Base-by-base conservation (phyloP, 2,329 filamentous ascomycete species). In the Xylaria sp. region DNA sequence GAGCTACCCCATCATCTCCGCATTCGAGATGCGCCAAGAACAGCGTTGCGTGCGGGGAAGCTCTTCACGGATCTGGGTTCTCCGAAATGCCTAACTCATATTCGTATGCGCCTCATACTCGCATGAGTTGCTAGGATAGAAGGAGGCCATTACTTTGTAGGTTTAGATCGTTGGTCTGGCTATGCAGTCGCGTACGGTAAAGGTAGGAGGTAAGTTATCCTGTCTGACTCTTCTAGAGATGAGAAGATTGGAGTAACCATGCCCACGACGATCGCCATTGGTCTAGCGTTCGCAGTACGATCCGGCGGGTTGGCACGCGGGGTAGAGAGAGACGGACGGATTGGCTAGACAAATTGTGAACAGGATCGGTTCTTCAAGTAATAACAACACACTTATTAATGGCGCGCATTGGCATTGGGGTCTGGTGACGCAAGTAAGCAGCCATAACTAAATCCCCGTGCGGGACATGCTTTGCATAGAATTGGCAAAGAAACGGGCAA, bases 1-100 rank as follows among this genome's bases (percentile, higher is more conserved):
- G 53, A 69, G 60, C 67, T 71, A 65, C 67, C 64, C 64, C 67
- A 67, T 61, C 21, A 34, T 64, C 69, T 69, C 67, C 67, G 69
- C 69, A 71, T 63, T 55, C 17, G 19, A 61, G 55, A 50, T 61
- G 48, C 24, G 57, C 45, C 45, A 39, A 64, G 64, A 66, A 56
- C 59, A 59, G 58, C 30, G 32, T 47, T 34, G 47, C 63, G 45
- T 70, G 69, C 69, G 66, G 66, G 59, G 69, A 48, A 60, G 47
- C 24, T 64, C 27, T 14, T 56, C 65, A 53, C 60, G 66, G 60
- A 60, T 9, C 34, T 57, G 57, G 17, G 21, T 54, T 59, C 30
- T 67, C 64, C 64, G 60, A 67, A 50, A 34, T 55, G 19, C 21
- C 48, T 32, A 24, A 17, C 36, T 53, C 21, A n/a, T 27, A 12